These are phyloP conservation scores for Rhododendron vialii DNA, from an alignment of 148 eudicot species.

Conservation along the genomic window DNA sequence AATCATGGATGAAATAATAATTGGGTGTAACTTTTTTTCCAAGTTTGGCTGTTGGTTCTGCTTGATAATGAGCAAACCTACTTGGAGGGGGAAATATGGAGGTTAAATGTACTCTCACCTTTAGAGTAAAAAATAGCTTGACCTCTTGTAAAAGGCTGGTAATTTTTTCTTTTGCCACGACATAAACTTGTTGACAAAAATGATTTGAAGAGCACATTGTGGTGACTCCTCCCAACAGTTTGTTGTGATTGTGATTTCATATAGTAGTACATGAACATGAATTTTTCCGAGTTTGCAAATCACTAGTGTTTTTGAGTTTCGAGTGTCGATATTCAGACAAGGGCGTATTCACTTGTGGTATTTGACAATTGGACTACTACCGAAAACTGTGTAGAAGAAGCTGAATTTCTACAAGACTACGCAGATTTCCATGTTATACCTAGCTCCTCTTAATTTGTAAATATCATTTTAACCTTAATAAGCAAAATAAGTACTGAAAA, in stretches of 20 bases:
- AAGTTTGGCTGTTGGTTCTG: not conserved
- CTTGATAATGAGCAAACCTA: not conserved
- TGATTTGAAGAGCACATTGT: not conserved
- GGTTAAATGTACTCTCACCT: not conserved
- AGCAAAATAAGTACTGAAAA: too few relatives aligned
- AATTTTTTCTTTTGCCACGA: not conserved
- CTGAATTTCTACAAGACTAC: too few relatives aligned
- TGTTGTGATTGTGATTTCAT: not conserved
- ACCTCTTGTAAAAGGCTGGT: not conserved
- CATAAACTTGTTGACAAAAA: not conserved
- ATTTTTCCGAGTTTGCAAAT: not conserved
- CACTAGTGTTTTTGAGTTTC: not conserved
- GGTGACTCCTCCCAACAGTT: not conserved
- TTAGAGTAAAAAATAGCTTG: not conserved
- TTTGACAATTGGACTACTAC: not conserved
- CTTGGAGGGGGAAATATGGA: not conserved
- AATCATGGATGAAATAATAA: not conserved
- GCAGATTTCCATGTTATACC: too few relatives aligned
- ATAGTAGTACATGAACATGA: not conserved
- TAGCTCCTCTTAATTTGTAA: too few relatives aligned
- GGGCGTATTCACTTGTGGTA: not conserved
- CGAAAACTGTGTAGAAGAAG: too few relatives aligned
- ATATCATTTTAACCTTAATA: too few relatives aligned
- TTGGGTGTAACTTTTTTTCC: not conserved
- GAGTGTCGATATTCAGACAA: not conserved